Evolutionary conservation across 345 rosid species (phyloP).

Genomic region (Conringia planisiliqua): DNA sequence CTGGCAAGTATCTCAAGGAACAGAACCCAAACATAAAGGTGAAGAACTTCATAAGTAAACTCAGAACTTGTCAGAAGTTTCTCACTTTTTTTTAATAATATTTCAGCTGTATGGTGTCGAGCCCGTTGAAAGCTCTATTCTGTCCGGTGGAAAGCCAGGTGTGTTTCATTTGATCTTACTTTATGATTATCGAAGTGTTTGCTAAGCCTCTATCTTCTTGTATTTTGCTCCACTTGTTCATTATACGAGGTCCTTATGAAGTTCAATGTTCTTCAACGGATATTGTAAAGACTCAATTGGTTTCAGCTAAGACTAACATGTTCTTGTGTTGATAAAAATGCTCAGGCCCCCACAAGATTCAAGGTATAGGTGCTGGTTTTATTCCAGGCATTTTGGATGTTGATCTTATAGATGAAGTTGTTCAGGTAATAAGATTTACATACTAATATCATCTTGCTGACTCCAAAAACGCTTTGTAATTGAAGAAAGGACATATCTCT

Average conservation of each 20-base stretch:
- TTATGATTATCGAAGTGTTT: too few relatives aligned
- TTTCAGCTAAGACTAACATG: not conserved
- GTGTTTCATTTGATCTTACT: not conserved
- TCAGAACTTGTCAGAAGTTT: not conserved
- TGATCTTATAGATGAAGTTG: conserved; percentile 63
- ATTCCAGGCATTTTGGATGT: conserved; percentile 78
- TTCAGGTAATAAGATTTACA: conserved; percentile 49
- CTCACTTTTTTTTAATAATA: not conserved
- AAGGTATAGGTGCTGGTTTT: conserved; percentile 94
- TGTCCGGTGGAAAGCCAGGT: conserved; percentile 92
- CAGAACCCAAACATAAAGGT: conserved; percentile 73
- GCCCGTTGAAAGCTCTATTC: conserved; percentile 73
- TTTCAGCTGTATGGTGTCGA: conserved; percentile 72
- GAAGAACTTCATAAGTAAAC: not conserved
- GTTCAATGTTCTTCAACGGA: too few relatives aligned
- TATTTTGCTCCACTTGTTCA: too few relatives aligned
- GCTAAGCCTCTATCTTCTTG: too few relatives aligned
- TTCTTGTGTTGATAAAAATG: conserved; percentile 10
- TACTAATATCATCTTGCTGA: not conserved
- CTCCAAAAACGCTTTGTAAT: not conserved
- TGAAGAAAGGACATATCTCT: not conserved
- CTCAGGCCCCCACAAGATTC: conserved; percentile 89
- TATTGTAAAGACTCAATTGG: too few relatives aligned
- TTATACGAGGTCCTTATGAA: too few relatives aligned
- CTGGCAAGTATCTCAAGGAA: conserved; percentile 79